Base-by-base conservation (phyloP, 164 flowering plant genomes). In the Echeveria elegans region DNA sequence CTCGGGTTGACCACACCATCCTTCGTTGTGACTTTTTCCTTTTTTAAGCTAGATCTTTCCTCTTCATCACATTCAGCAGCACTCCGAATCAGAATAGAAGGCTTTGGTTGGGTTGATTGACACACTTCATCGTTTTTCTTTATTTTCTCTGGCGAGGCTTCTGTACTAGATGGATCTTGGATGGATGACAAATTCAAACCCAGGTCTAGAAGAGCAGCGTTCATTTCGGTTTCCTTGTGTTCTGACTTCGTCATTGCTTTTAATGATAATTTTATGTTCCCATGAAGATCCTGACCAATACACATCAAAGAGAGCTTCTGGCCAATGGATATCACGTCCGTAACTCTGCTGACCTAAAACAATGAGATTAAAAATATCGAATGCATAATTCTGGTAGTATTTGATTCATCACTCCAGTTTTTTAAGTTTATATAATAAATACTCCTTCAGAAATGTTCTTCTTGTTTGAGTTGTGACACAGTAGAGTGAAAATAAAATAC, bases 251-350 rank as follows among this genome's bases (percentile, higher is more conserved):
- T 53, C 72, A 77, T 77, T 56, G 96, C 90, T 82, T 87, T 95
- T 45, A 83, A 88, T 68, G 99, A 95, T 43, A 95, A 69, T 52
- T 86, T 92, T 67, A 91, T 80, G 74, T 95, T 95, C 43, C 97
- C 99, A 70, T 93, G 87, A 68, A 88, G 83, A 82, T 95, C 99
- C 68, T 82, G 88, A 29, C 87, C 96, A 68, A 89, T 95, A 78
- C 96, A 89, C 97, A 75, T 89, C 64, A 95, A 70, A 26, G 87
- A 76, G 65, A 95, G 75, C 67, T 80, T 77, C 79, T 95, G 94
- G 65, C 97, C 97, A 30, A 92, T 63, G 69, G 97, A 83, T 63
- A 95, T 79, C 52, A 88, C 80, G 77, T 95, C 99, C 38, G 97
- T 78, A 43, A 95, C 83, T 63, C 83, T 79, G 67, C 77, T 52